A percentile compares a stretch with the other conserved stretches of the same genome.
Conservation (phyloP, 2,329 filamentous ascomycete genomes). For the Venturia carpophila region DNA sequence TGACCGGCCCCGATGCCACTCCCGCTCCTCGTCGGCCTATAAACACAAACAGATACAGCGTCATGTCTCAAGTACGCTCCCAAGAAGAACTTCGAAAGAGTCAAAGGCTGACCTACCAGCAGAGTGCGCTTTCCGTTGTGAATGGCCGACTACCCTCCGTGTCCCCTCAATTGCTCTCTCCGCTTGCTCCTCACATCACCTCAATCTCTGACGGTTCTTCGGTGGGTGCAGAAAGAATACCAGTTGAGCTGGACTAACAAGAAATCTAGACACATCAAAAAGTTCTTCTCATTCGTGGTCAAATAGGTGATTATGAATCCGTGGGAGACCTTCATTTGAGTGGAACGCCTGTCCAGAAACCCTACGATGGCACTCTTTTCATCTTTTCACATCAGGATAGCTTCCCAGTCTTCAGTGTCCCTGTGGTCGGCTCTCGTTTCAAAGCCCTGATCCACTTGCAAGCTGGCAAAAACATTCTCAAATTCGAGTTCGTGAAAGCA, state of each 20-base stretch:
- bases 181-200: conserved; percentile 70
- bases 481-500: conserved; percentile 79
- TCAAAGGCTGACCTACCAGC: not conserved
- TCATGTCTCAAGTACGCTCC: conserved; percentile 11
- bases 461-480: conserved; percentile 79
- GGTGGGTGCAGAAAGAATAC: conserved; percentile 48
- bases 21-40: conserved; percentile 13
- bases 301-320: conserved; percentile 64
- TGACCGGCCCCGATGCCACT: conserved; percentile 6
- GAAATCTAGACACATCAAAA: conserved; percentile 75
- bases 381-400: conserved; percentile 75
- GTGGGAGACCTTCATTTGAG: conserved; percentile 17
- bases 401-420: conserved; percentile 79
- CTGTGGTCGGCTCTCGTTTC: conserved; percentile 81
- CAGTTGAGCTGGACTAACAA: conserved; percentile 21
- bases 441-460: conserved; percentile 86
- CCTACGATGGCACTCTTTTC: conserved; percentile 68
- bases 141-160: conserved; percentile 3
- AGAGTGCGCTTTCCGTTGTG: not conserved
- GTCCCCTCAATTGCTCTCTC: conserved; percentile 41
- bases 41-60: conserved; percentile 16
- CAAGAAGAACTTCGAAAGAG: not conserved
- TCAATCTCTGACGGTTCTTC: conserved; percentile 77
- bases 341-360: conserved; percentile 13
- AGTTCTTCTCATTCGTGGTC: conserved; percentile 71